These are phyloP conservation scores for Pulveroboletus sp. DNA, from an alignment of 768 basidiomycete genomes.

Conservation along the genomic window DNA sequence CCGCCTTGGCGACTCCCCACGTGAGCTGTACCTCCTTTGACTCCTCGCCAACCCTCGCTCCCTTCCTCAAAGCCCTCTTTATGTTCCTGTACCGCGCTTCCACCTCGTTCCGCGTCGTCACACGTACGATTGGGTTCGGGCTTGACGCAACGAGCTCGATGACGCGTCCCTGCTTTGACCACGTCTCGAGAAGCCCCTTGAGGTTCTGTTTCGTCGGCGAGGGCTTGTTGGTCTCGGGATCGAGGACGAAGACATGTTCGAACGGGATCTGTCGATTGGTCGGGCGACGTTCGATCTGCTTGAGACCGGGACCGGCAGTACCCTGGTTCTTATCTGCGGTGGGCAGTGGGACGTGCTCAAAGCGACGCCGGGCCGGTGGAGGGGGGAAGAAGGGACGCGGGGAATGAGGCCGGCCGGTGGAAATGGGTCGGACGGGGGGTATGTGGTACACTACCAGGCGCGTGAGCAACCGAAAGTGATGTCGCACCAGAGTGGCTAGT, in stretches of 20 bases:
- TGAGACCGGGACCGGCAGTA: neutral
- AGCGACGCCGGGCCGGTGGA: constrained; percentile 14
- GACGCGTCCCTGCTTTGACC: constrained; percentile 6
- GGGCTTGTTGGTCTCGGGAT: constrained; percentile 42
- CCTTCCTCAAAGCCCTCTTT: constrained; percentile 33
- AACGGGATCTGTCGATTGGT: constrained; percentile 41
- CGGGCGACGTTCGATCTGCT: constrained; percentile 4
- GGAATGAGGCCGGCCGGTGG: neutral
- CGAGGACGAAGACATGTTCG: constrained; percentile 41
- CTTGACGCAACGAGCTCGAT: constrained; percentile 51
- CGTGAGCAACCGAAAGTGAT: constrained; percentile 1
- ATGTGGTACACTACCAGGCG: constrained; percentile 1
- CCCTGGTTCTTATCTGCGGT: neutral
- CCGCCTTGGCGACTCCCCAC: constrained; percentile 57
- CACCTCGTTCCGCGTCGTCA: constrained; percentile 44
- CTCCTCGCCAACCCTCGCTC: constrained; percentile 25
- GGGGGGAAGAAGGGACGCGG: neutral
- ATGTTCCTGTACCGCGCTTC: constrained; percentile 36
- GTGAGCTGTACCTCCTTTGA: constrained; percentile 70
- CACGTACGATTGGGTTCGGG: constrained; percentile 56
- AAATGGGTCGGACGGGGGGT: constrained; percentile 8
- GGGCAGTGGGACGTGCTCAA: neutral
- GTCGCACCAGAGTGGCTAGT: neutral
- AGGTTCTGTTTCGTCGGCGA: constrained; percentile 33
- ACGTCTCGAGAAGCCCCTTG: constrained; percentile 41